phyloP scores from a whole-genome alignment of 768 basidiomycete species.

The Pleurotus pulmonarius region DNA sequence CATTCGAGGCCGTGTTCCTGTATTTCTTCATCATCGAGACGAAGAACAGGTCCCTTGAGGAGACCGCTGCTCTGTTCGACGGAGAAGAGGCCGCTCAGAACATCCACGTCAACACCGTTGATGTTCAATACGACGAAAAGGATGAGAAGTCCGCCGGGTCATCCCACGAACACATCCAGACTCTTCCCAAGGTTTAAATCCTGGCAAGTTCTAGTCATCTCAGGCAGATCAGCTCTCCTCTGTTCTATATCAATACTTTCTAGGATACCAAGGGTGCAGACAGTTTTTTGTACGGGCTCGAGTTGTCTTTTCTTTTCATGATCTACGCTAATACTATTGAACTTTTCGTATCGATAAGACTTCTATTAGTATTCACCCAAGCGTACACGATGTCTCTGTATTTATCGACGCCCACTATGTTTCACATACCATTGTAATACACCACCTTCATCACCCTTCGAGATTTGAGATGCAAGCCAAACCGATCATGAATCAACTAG shows the following conservation, averaged over 20 bases:
- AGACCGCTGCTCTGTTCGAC: constrained; percentile 80
- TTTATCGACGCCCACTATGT: constrained; percentile 2
- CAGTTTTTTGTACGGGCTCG: not conserved
- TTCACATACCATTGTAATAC: constrained; percentile 2
- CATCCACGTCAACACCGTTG: constrained; percentile 27
- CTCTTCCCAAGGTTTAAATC: constrained; percentile 15
- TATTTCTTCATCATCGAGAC: constrained; percentile 73
- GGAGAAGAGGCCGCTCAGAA: constrained; percentile 48
- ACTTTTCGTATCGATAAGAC: not conserved
- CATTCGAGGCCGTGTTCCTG: constrained; percentile 59
- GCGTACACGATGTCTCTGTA: constrained; percentile 5
- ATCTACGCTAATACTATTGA: not conserved
- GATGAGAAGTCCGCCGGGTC: constrained; percentile 34
- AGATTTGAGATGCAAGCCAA: too few species aligned
- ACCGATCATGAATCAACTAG: too few species aligned
- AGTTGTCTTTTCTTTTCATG: not conserved
- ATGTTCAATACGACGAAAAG: constrained; percentile 19
- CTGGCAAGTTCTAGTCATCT: not conserved
- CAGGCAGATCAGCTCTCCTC: not conserved
- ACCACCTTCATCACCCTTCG: not conserved
- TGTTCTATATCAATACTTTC: not conserved
- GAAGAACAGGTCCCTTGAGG: constrained; percentile 70
- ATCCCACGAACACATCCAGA: constrained; percentile 23
- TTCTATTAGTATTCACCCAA: not conserved
- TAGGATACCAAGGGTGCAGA: not conserved